Conservation (phyloP, 2,329 filamentous ascomycete genomes). For the Phialocephala subalpina region DNA sequence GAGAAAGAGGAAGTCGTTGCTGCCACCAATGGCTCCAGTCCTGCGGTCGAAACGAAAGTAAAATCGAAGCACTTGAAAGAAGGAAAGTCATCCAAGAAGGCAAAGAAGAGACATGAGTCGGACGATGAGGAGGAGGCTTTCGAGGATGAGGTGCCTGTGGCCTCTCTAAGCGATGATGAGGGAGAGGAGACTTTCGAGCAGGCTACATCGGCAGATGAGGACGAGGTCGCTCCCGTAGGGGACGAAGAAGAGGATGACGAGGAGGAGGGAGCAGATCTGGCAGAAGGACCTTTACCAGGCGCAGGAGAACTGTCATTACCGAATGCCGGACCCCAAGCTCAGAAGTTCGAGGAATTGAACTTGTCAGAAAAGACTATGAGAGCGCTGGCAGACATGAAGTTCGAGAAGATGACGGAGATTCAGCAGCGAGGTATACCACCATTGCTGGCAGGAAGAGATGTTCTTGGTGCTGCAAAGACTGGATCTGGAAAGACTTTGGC, state of each 20-base stretch:
- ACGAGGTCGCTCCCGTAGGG: constrained; percentile 22
- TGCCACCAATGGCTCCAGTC: constrained; percentile 24
- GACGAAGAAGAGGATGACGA: constrained; percentile 31
- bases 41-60: constrained; percentile 13
- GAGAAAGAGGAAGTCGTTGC: constrained; percentile 26
- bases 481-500: constrained; percentile 95
- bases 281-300: constrained; percentile 31
- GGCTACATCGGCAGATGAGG: constrained; percentile 37
- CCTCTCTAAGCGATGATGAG: constrained; percentile 28
- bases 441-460: constrained; percentile 86
- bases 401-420: constrained; percentile 95
- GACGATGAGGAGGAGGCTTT: constrained; percentile 38
- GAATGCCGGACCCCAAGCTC: constrained; percentile 28
- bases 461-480: constrained; percentile 94
- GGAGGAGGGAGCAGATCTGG: constrained; percentile 30
- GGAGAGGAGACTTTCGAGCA: constrained; percentile 44
- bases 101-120: constrained; percentile 46
- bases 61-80: constrained; percentile 36
- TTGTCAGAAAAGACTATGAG: constrained; percentile 89
- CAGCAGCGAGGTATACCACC: constrained; percentile 89
- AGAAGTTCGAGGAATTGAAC: constrained; percentile 65
- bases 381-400: constrained; percentile 84
- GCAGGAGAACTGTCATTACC: constrained; percentile 36
- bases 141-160: constrained; percentile 41
- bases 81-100: constrained; percentile 44